Base-by-base conservation (phyloP, 495 filamentous ascomycete species). In the Hypoxylon lenormandii region DNA sequence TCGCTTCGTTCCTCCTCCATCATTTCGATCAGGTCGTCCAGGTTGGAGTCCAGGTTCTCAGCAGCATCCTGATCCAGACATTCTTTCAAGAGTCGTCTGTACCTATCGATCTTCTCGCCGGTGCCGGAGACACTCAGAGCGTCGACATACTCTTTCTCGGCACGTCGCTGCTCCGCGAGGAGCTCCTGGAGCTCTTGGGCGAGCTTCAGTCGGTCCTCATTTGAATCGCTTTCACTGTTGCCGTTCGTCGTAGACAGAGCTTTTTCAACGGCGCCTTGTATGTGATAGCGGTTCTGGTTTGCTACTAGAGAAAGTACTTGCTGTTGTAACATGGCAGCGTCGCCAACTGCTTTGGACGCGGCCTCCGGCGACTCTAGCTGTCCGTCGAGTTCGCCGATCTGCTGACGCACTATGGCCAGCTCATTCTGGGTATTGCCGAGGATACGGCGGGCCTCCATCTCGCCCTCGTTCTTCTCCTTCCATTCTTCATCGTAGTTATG, bases 401-500 rank as follows among this genome's bases (percentile, higher is more conserved):
- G 77, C 23, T 80, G 77, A 19, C 77, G 79, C 18, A 88, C 76
- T 5, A 77, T 78, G 4, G 80, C 78, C 12, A 88, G 72, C 69
- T 91, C 88, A 7, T 77, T 81, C 36, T 85, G 79, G 3, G 86
- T 82, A 59, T 83, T 84, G 19, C 65, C 67, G 8, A 87, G 75
- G 47, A 90, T 83, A 4, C 86, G 82, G 42, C 83, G 77, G 2
- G 87, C 86, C 47, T 90, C 88, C 26, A 74, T 77, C 46, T 85
- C 80, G 19, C 86, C 86, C 12, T 81, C 79, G 33, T 89, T 83
- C 68, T 85, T 87, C 64, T 89, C 86, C 16, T 80, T 80, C 59
- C 87, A 80, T 71, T 89, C 87, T 18, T 80, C 80, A 30, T 91
- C 88, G 65, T 87, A 87, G 28, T 82, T 84, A 15, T 72, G 64